Percentiles rank a stretch among this genome's conserved stretches.
These are phyloP conservation scores for Amylocarpus encephaloides DNA, from an alignment of 2,329 filamentous ascomycete species.

Conservation along the genomic window DNA sequence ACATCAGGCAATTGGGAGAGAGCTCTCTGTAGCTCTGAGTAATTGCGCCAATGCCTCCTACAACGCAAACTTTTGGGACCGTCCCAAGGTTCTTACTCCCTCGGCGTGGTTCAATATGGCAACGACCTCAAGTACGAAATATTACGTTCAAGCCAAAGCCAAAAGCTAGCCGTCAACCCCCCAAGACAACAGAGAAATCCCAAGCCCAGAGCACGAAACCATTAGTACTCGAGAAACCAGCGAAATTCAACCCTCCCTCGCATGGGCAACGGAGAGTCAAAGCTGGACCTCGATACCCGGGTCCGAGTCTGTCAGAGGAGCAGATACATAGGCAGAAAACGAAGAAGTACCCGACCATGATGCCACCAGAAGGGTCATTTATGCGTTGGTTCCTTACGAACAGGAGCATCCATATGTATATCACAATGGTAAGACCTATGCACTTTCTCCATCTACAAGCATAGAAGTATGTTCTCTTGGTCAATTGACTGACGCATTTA, in stretches of 20 bases:
- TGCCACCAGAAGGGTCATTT: constrained; percentile 76
- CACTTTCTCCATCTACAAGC: not conserved
- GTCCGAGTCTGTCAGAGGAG: constrained; percentile 59
- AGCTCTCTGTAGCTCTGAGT: not conserved
- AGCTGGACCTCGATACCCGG: constrained; percentile 57
- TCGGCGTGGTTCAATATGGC: constrained; percentile 52
- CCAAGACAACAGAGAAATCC: constrained; percentile 22
- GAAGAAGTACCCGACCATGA: constrained; percentile 80
- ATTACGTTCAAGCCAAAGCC: not conserved
- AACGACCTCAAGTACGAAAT: constrained; percentile 4
- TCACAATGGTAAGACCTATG: constrained; percentile 65
- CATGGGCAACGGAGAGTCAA: constrained; percentile 66
- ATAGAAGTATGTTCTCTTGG: not conserved
- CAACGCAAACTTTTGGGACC: constrained; percentile 25
- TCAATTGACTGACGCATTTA: constrained; percentile 2
- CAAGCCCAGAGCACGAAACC: constrained; percentile 39
- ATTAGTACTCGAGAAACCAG: constrained; percentile 75
- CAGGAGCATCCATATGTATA: constrained; percentile 68
- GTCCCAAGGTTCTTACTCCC: constrained; percentile 67
- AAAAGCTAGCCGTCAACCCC: constrained; percentile 21
- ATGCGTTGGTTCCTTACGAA: constrained; percentile 80
- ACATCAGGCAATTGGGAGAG: not conserved
- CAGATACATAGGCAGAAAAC: constrained; percentile 60
- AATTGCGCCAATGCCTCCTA: constrained; percentile 28
- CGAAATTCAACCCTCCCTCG: constrained; percentile 86